Conservation (phyloP, 2,329 filamentous ascomycete genomes). For the Aciculosporium take region DNA sequence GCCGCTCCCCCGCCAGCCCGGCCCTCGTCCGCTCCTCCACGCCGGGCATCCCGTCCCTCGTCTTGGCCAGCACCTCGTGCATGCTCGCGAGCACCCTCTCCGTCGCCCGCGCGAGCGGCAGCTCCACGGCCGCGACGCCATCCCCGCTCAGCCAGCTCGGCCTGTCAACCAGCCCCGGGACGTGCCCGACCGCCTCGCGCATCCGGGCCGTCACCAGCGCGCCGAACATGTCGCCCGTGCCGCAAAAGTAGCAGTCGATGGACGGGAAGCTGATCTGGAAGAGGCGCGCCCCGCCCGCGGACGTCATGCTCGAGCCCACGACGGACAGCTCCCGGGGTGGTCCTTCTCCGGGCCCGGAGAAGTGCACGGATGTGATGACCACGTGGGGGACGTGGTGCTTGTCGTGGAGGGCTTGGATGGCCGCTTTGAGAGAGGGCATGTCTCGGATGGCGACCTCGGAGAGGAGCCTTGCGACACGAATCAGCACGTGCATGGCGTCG, state of each 20-base stretch:
- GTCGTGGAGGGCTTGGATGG: conserved; percentile 64
- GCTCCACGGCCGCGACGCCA: conserved; percentile 47
- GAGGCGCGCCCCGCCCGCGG: conserved; percentile 53
- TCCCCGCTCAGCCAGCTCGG: conserved; percentile 68
- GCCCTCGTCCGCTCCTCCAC: conserved; percentile 31
- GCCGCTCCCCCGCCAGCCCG: conserved; percentile 28
- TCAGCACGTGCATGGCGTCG: too few relatives aligned
- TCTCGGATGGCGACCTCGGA: conserved; percentile 74
- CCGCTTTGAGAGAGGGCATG: conserved; percentile 54
- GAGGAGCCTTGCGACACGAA: conserved; percentile 45
- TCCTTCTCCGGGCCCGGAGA: conserved; percentile 40
- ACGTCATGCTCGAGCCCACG: conserved; percentile 61
- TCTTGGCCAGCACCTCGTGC: conserved; percentile 66
- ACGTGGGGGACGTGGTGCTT: conserved; percentile 71
- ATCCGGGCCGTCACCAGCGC: conserved; percentile 78
- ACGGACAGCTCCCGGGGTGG: conserved; percentile 46
- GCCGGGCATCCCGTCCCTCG: conserved; percentile 47
- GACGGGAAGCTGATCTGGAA: conserved; percentile 80
- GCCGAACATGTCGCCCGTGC: conserved; percentile 97
- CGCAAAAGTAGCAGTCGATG: conserved; percentile 87
- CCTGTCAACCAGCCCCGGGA: conserved; percentile 31
- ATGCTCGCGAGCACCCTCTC: conserved; percentile 87
- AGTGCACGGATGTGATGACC: conserved; percentile 77
- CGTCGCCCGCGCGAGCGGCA: conserved; percentile 71
- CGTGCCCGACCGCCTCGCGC: conserved; percentile 57